phyloP scores from a whole-genome alignment of 179 eudicot genomes.

The Actinidia arguta region DNA sequence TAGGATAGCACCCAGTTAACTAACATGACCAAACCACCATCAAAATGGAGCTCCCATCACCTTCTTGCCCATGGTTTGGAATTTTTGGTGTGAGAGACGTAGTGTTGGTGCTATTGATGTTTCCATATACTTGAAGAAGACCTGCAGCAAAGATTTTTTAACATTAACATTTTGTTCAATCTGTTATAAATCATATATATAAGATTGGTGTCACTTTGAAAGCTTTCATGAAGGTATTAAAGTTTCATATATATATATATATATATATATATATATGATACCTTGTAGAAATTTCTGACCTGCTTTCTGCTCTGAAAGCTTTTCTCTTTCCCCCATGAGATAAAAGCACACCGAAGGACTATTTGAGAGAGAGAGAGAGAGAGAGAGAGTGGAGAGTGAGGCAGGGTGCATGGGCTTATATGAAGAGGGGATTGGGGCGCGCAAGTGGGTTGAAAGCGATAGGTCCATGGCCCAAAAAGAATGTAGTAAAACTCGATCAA shows the following conservation, averaged over 20 bases:
- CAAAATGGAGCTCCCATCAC: not conserved
- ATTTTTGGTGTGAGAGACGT: too few relatives aligned
- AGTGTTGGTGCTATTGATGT: too few relatives aligned
- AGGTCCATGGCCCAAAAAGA: constrained; percentile 42
- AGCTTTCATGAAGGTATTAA: too few relatives aligned
- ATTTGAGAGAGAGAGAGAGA: constrained; percentile 17
- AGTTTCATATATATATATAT: too few relatives aligned
- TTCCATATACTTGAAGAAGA: not conserved
- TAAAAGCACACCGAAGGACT: not conserved
- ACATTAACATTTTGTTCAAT: not conserved
- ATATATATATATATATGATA: too few relatives aligned
- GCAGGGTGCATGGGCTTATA: constrained; percentile 37
- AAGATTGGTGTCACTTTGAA: too few relatives aligned
- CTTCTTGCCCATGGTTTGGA: not conserved
- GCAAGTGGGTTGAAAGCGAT: constrained; percentile 47
- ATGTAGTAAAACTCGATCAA: not conserved
- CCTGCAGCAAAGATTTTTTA: not conserved
- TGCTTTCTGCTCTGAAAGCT: constrained; percentile 26
- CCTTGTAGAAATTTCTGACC: constrained; percentile 30
- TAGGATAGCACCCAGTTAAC: constrained; percentile 60
- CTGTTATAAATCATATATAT: too few relatives aligned
- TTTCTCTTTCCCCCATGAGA: constrained; percentile 37
- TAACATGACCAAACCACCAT: constrained; percentile 20
- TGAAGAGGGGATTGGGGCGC: constrained; percentile 19
- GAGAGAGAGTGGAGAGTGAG: constrained; percentile 5